Evolutionary conservation across 257 asterid species (phyloP).

Genomic region (Oldenlandia corymbosa): DNA sequence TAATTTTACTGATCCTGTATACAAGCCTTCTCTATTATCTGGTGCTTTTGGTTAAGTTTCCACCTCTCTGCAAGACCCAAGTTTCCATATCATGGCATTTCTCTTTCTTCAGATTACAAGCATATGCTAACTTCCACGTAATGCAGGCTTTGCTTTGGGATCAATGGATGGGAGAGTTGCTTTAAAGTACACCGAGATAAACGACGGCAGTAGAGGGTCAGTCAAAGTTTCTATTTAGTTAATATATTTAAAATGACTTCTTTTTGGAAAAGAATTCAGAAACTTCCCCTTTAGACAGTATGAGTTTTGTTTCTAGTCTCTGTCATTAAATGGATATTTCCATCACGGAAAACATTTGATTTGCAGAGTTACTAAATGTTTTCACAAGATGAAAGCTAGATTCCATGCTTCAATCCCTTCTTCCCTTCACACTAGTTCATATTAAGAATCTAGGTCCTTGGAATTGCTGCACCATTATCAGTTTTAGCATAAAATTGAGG

Average conservation of each 20-base stretch:
- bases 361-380: not conserved
- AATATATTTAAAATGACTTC: conserved; percentile 2
- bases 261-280: not conserved
- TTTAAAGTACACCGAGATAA: conserved; percentile 48
- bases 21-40: no score
- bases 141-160: conserved; percentile 76
- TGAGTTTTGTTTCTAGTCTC: not conserved
- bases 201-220: conserved; percentile 50
- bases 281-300: not conserved
- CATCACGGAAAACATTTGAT: not conserved
- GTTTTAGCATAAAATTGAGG: not conserved
- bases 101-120: conserved; percentile 3
- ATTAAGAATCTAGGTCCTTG: not conserved
- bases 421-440: not conserved
- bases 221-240: conserved; percentile 23
- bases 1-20: not conserved
- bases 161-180: conserved; percentile 82
- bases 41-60: not conserved
- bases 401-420: no score
- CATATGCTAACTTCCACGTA: not conserved
- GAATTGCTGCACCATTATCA: not conserved
- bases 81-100: not conserved
- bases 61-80: not conserved
- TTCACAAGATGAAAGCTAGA: not conserved
- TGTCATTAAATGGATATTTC: not conserved